Base-by-base conservation (phyloP, 345 rosid species). In the Stellera chamaejasme region DNA sequence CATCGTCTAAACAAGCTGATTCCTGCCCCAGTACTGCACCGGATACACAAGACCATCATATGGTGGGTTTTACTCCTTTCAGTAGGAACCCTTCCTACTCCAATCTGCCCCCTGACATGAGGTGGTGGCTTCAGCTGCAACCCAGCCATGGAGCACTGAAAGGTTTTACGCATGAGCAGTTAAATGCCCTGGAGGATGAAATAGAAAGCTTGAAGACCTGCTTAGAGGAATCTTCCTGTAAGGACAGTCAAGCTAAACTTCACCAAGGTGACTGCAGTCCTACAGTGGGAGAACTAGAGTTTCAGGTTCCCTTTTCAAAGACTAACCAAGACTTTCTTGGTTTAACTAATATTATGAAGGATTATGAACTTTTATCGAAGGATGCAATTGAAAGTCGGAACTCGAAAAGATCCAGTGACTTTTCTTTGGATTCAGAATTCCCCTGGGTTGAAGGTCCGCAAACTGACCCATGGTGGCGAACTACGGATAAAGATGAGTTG, bases 401-500 rank as follows among this genome's bases (percentile, higher is more conserved):
- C 54, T 58, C 72, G 15, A 65, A 75, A 59, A 72, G 63, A 66
- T 43, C 61, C 45, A 69, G 36, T 65, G 88, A 79, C 41, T 43
- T 48, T 5, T 27, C 60, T 54, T 74, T 74, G 25, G 79, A 86
- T 67, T 69, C 76, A 23, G 90, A 63, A 39, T 65, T 77, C n/a
- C 88, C 88, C 11, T 89, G 94, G 91, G 68, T 74, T 23, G 75
- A 69, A 7, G 51, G 63, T 60, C 89, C 67, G 57, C 86, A 78
- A 76, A 61, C 69, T 60, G 88, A 66, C 36, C 97, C 97, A 3
- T 93, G 99, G 97, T 87, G 97, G 97, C 75, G 88, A 52, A 67
- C 71, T 2, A 75, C 97, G 3, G 91, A 80, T 72, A 83, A 78
- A 68, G 88, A 82, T 50, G 85, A 93, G 45, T 65, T 93, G 71